These are phyloP conservation scores for Diaporthe sp. DNA, from an alignment of 2,329 filamentous ascomycete species.

Conservation along the genomic window DNA sequence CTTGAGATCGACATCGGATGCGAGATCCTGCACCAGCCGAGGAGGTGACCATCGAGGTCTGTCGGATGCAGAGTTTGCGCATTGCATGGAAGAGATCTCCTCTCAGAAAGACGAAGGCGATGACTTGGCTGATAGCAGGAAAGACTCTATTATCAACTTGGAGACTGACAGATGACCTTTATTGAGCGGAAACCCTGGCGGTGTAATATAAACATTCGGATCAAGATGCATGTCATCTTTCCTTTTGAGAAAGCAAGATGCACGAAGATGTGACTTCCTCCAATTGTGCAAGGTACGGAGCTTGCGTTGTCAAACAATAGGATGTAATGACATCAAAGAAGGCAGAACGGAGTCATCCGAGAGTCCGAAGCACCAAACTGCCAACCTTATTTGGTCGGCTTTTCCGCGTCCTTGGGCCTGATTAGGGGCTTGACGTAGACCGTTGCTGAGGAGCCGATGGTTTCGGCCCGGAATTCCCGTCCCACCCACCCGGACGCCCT, in stretches of 20 bases:
- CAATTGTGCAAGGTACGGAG: background rate
- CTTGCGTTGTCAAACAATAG: background rate
- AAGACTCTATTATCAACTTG: constrained; percentile 2
- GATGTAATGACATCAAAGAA: background rate
- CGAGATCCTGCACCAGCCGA: constrained; percentile 2
- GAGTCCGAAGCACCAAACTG: background rate
- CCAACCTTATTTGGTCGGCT: background rate
- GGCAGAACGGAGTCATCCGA: background rate
- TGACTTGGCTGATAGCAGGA: background rate
- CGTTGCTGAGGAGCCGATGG: background rate
- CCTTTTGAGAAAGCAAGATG: background rate
- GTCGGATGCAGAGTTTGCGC: background rate
- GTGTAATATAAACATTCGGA: background rate
- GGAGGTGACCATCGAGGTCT: constrained; percentile 14
- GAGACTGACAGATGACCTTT: background rate
- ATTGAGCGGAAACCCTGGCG: background rate
- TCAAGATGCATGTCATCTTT: background rate
- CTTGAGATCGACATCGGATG: constrained; percentile 25
- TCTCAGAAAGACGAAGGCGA: background rate
- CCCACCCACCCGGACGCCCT: background rate
- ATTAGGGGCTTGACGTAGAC: background rate
- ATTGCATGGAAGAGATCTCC: background rate
- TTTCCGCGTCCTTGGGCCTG: background rate
- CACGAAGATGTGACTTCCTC: background rate
- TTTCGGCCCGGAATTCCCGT: constrained; percentile 10